phyloP scores from a whole-genome alignment of 116 monocot species.

The Zostera marina region DNA sequence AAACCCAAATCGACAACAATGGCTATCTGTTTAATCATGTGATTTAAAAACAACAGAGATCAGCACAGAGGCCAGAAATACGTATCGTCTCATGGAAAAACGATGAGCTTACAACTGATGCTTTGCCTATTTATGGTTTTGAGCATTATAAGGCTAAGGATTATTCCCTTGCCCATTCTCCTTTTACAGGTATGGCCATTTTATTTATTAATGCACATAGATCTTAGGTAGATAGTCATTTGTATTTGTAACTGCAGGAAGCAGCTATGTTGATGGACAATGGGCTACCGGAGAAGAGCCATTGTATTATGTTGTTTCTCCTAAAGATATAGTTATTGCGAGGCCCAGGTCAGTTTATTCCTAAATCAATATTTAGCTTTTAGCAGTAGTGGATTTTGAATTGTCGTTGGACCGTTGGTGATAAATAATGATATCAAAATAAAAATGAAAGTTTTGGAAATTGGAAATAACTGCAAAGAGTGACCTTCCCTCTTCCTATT shows the following conservation, averaged over 20 bases:
- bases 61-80: slow-evolving; percentile 85
- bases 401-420: background rate
- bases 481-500: no score
- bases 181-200: slow-evolving; percentile 59
- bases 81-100: slow-evolving; percentile 95
- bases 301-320: slow-evolving; percentile 91
- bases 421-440: background rate
- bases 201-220: no score
- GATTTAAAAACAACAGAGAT: slow-evolving; percentile 40
- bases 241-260: slow-evolving; percentile 39
- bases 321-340: slow-evolving; percentile 97
- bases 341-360: slow-evolving; percentile 65
- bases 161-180: slow-evolving; percentile 91
- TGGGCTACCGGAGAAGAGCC: slow-evolving; percentile 99
- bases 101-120: slow-evolving; percentile 95
- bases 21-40: background rate
- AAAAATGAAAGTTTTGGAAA: background rate
- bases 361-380: background rate
- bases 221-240: background rate
- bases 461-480: background rate
- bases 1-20: no score
- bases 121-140: slow-evolving; percentile 89
- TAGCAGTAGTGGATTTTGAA: background rate
- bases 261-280: slow-evolving; percentile 96
- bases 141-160: slow-evolving; percentile 98